Base-by-base conservation (phyloP, 2,329 filamentous ascomycete genomes). In the Samsoniella hepiali region DNA sequence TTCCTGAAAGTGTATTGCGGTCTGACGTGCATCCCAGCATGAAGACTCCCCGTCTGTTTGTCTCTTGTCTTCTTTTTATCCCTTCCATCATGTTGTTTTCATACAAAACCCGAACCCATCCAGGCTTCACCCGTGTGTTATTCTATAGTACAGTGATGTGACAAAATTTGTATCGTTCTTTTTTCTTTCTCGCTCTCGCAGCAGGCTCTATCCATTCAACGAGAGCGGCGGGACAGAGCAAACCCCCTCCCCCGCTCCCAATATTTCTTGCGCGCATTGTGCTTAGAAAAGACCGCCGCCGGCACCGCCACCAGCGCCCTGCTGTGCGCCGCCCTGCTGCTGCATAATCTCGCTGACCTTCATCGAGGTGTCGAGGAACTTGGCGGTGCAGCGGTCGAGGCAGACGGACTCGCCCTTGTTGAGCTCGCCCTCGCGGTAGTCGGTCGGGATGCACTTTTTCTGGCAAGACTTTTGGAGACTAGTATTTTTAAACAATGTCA, bases 351-450 rank as follows among this genome's bases (percentile, higher is more conserved):
- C 93, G 72, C 91, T 94, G 65, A 98, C 91, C 83, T 97, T 98
- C 83, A 97, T 88, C 78, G 97, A 96, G 73, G 97, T 93, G 72
- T 98, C 94, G 81, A 99, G 97, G 83, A 98, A 99, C 83, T 99
- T 99, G 74, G 91, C 86, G 64, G 96, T 91, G 81, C 96, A 99
- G 73, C 95, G 91, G 81, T 99, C 95, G 71, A 99, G 88, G 82
- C 96, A 99, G 71, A 99, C 95, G 70, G 90, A 93, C 81, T 99
- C 95, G 84, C 93, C 96, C 83, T 99, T 99, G 87, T 97, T 97
- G 73, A 99, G 88, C 72, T 99, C 94, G 77, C 86, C 88, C 82
- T 99, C 95, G 76, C 93, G 92, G 87, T 98, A 99, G 72, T 94
- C 88, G 73, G 82, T 84, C 67, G 94, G 94, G 70, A 99, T 86